Conservation (phyloP, 2,329 filamentous ascomycete genomes). For the Beauveria pseudobassiana region DNA sequence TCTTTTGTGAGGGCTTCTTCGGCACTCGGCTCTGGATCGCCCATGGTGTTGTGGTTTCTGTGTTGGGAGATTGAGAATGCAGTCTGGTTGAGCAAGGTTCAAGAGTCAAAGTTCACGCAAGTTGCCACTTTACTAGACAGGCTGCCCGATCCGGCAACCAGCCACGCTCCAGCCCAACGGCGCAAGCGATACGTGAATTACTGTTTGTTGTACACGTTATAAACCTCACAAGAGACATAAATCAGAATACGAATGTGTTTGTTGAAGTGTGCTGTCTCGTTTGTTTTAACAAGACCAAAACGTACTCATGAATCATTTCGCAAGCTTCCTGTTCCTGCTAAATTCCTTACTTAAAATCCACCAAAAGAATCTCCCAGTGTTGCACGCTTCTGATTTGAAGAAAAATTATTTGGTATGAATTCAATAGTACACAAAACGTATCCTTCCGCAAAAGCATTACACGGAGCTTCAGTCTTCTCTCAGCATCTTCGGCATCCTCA, state of each 20-base stretch:
- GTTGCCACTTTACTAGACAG: not conserved
- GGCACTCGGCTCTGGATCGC: conserved; percentile 19
- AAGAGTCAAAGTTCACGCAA: not conserved
- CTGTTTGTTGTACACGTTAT: too few relatives aligned
- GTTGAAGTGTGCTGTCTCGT: too few relatives aligned
- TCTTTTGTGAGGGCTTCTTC: conserved; percentile 36
- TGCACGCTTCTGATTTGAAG: not conserved
- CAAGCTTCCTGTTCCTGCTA: not conserved
- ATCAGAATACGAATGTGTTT: not conserved
- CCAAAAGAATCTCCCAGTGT: not conserved
- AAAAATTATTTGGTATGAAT: not conserved
- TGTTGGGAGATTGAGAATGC: not conserved
- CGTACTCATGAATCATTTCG: not conserved
- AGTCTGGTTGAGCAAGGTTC: not conserved
- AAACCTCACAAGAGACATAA: too few relatives aligned
- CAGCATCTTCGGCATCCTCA: not conserved
- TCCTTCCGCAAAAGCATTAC: not conserved
- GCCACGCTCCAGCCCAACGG: not conserved
- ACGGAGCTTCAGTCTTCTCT: not conserved
- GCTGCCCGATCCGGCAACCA: not conserved
- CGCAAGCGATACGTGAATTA: too few relatives aligned
- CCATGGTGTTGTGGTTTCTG: conserved; percentile 15
- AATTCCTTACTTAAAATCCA: not conserved
- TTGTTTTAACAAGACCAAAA: not conserved
- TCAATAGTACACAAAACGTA: not conserved